Percentiles rank a stretch among this genome's conserved stretches.
Evolutionary conservation across 176 grass and related monocot genomes (phyloP).

Genomic region (Panicum miliaceum): DNA sequence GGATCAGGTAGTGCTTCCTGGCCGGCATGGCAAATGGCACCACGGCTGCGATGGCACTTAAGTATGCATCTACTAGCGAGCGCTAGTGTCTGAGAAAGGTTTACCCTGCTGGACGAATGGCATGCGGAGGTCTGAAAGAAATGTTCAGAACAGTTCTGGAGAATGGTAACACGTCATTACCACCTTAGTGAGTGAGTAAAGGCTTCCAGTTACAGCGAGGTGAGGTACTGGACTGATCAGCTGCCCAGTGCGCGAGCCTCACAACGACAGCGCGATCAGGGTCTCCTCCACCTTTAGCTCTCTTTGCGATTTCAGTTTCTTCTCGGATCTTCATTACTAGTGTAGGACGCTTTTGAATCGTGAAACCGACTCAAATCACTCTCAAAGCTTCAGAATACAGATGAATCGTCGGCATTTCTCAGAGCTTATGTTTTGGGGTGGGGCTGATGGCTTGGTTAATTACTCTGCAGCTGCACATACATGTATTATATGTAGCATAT

Average conservation of each 20-base stretch:
- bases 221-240: not conserved
- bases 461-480: too few relatives aligned
- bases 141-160: not conserved
- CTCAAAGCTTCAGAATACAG: not conserved
- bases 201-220: not conserved
- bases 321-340: not conserved
- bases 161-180: conserved; percentile 17
- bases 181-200: not conserved
- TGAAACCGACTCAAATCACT: not conserved
- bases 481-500: too few relatives aligned
- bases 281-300: not conserved
- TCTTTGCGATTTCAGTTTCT: not conserved
- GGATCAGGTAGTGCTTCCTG: not conserved
- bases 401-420: too few relatives aligned
- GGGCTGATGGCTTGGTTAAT: too few relatives aligned
- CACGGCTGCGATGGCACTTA: not conserved
- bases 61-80: not conserved
- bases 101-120: not conserved
- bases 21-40: not conserved
- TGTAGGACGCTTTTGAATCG: not conserved
- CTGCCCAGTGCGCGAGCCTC: not conserved
- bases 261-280: not conserved
- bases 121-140: not conserved
- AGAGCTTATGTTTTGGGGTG: too few relatives aligned
- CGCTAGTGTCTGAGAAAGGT: not conserved